Evolutionary conservation across 768 basidiomycete genomes (phyloP).

Genomic region (Mycena galericulata): DNA sequence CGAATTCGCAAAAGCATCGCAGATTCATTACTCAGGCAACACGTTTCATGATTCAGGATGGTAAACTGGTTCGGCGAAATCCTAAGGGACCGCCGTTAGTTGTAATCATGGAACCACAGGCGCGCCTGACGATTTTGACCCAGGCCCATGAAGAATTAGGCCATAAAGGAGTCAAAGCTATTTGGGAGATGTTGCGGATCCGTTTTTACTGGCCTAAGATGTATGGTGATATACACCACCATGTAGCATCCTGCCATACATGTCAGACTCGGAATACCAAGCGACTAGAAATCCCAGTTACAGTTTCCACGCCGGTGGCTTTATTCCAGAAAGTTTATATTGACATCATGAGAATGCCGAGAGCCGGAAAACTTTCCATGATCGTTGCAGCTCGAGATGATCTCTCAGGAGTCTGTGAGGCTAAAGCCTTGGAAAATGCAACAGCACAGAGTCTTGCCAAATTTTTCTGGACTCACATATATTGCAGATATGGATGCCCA

Average conservation of each 20-base stretch:
- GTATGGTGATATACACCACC: constrained; percentile 36
- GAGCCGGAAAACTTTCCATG: constrained; percentile 31
- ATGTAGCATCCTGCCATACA: neutral
- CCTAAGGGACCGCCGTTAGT: neutral
- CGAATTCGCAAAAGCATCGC: neutral
- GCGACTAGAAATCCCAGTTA: constrained; percentile 34
- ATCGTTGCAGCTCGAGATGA: constrained; percentile 27
- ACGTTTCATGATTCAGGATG: constrained; percentile 28
- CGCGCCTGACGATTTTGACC: constrained; percentile 19
- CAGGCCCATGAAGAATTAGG: constrained; percentile 41
- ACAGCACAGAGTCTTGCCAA: constrained; percentile 34
- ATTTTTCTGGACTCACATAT: constrained; percentile 40
- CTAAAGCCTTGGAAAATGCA: constrained; percentile 35
- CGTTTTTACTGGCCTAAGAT: constrained; percentile 46
- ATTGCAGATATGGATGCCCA: constrained; percentile 29
- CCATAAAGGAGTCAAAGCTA: constrained; percentile 39
- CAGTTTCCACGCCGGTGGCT: constrained; percentile 13
- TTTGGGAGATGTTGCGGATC: constrained; percentile 21
- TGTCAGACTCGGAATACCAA: neutral
- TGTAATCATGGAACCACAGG: neutral
- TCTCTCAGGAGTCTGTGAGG: constrained; percentile 43
- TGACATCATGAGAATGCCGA: constrained; percentile 46
- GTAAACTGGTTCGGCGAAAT: constrained; percentile 28
- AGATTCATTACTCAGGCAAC: constrained; percentile 27
- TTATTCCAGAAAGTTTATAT: constrained; percentile 41